These are phyloP conservation scores for Penicillium dipodomyicola DNA, from an alignment of 495 filamentous ascomycete species.

Conservation along the genomic window DNA sequence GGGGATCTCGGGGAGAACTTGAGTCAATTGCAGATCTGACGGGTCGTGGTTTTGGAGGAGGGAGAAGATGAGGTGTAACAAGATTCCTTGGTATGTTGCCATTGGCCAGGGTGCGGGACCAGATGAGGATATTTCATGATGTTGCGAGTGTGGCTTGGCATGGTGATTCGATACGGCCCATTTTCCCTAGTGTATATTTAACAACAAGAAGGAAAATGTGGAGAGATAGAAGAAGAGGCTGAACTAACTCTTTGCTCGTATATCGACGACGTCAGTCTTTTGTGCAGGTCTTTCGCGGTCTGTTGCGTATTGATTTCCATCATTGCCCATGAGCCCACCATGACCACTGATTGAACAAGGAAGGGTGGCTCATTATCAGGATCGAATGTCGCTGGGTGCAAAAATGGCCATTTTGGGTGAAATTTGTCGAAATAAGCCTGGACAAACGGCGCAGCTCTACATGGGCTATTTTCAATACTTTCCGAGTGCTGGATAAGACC, in stretches of 20 bases:
- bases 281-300: not conserved
- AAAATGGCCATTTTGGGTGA: slow-evolving; percentile 4
- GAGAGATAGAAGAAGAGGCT: not conserved
- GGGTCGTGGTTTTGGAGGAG: not conserved
- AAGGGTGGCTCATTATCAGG: not conserved
- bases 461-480: not conserved
- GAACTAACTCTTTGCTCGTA: not conserved
- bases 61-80: not conserved
- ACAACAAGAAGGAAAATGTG: not conserved
- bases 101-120: not conserved
- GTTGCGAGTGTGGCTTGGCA: not conserved
- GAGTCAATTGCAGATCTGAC: not conserved
- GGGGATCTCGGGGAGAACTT: not conserved
- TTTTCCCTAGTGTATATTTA: not conserved
- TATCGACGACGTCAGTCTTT: not conserved
- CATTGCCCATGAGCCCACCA: not conserved
- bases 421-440: not conserved
- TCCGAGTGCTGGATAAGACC: not conserved
- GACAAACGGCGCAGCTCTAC: not conserved
- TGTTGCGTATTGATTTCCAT: not conserved
- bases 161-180: not conserved
- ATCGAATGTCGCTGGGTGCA: not conserved
- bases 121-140: not conserved
- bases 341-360: not conserved
- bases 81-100: not conserved